Evolutionary conservation across 768 basidiomycete species (phyloP), one percentile per base, ranked within the genome.

Genomic region (Termitomyces sp.): DNA sequence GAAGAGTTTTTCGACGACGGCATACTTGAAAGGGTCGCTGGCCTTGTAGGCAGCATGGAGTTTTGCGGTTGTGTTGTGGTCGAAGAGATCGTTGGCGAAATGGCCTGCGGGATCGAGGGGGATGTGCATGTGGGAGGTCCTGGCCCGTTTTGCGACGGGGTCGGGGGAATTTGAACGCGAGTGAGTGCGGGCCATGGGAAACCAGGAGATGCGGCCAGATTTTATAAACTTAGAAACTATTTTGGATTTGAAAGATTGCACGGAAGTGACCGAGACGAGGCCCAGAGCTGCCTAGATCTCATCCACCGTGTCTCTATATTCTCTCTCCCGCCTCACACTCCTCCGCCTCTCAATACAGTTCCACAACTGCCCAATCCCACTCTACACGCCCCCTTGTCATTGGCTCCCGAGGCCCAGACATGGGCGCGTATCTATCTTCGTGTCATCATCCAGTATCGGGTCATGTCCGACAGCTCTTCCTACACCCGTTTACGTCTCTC

Each of bases 21-120:
- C 85, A 73, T 95, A 86, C 72, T 89, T 91, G 82, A 87, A 98
- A 0, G 95, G 95, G 55, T 78, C 68, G 64, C 77, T 86, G 6
- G 73, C 63, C 13, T 70, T 63, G 71, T 97, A 96, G 44, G 74
- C 70, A 13, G 74, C 64, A 63, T 82, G 76, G 39, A 93, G 76
- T 20, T 75, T 69, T 34, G 84, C 75, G 61, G 89, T 78, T 62
- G 78, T 84, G 53, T 76, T 69, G 55, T 79, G 77, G 58, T 84
- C 78, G 60, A 93, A 82, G 48, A 93, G 72, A 46, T 74, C 77
- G 20, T 81, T 61, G 4, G 81, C 73, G 65, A 89, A 89, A 49
- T 70, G 71, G 65, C 81, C 78, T 44, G 64, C 30, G 20, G 33
- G 8, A 11, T 58, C 54, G 42, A 60, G 54, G 54, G 72, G 71